phyloP scores from a whole-genome alignment of 2,329 filamentous ascomycete species.

The Anisogramma anomala region DNA sequence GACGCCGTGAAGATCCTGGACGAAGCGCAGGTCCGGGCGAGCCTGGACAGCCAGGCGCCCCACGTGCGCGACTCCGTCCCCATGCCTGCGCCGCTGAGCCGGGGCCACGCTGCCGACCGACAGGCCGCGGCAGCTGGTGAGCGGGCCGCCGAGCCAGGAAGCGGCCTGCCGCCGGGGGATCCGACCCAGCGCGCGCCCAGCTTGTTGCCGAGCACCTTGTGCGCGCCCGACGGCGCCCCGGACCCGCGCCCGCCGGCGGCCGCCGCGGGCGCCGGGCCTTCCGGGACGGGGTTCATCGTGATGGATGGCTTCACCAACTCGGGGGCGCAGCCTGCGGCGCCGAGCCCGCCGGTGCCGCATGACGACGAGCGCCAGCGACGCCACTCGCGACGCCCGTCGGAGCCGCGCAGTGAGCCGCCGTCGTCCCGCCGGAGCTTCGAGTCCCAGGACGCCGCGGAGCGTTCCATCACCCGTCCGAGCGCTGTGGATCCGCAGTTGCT shows the following conservation, averaged over 20 bases:
- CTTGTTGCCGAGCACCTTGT: neutral
- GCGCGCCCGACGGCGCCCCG: neutral
- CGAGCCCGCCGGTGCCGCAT: neutral
- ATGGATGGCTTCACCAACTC: constrained; percentile 7
- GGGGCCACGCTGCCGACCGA: neutral
- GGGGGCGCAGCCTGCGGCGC: neutral
- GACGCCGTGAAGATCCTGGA: constrained; percentile 9
- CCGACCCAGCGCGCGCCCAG: neutral
- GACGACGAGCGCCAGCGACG: neutral
- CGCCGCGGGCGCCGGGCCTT: neutral
- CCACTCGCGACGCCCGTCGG: neutral
- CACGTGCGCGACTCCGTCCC: neutral
- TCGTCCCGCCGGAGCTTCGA: neutral
- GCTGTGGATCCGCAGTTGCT: neutral
- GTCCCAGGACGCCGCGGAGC: neutral
- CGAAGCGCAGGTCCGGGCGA: neutral
- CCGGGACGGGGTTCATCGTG: constrained; percentile 5
- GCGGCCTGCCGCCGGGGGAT: neutral
- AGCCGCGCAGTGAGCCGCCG: too few species aligned
- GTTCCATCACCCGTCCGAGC: neutral
- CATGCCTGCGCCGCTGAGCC: neutral
- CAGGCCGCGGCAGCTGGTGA: neutral
- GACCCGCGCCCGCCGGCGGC: neutral
- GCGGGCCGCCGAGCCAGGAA: neutral
- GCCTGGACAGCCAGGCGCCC: neutral